Conservation (phyloP, 2,329 filamentous ascomycete species). For the Xylaria multiplex region DNA sequence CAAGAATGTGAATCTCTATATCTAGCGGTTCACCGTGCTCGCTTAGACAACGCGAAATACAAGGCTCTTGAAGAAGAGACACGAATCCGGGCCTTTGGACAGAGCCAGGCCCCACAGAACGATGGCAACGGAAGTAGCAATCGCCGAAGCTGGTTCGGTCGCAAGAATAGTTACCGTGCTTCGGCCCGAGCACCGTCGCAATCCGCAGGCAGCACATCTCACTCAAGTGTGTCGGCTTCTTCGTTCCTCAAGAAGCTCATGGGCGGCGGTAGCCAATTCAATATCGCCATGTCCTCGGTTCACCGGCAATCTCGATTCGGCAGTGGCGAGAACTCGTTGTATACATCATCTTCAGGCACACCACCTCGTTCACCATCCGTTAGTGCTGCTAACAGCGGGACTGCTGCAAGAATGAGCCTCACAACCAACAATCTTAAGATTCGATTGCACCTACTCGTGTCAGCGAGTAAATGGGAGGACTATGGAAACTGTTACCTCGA, state of each 20-base stretch:
- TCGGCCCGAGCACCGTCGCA: constrained; percentile 69
- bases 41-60: constrained; percentile 93
- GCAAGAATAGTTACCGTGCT: constrained; percentile 72
- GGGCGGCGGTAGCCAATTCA: constrained; percentile 78
- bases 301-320: constrained; percentile 65
- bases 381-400: constrained; percentile 61
- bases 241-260: constrained; percentile 85
- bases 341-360: constrained; percentile 65
- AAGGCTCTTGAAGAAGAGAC: constrained; percentile 73
- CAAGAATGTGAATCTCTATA: constrained; percentile 86
- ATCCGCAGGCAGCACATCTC: constrained; percentile 76
- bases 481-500: constrained; percentile 85
- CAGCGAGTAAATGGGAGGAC: constrained; percentile 86
- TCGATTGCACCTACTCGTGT: constrained; percentile 82
- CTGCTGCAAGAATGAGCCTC: constrained; percentile 60
- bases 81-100: constrained; percentile 77
- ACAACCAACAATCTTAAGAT: constrained; percentile 86
- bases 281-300: constrained; percentile 82
- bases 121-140: constrained; percentile 59
- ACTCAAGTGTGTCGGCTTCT: constrained; percentile 69
- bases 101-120: constrained; percentile 60
- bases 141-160: constrained; percentile 68
- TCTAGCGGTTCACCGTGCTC: constrained; percentile 84
- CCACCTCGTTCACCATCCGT: constrained; percentile 68
- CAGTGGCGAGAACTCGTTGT: constrained; percentile 67